Percentiles rank a stretch among this genome's conserved stretches.
Conservation (phyloP, 2,329 filamentous ascomycete species). For the Fusarium sp. region DNA sequence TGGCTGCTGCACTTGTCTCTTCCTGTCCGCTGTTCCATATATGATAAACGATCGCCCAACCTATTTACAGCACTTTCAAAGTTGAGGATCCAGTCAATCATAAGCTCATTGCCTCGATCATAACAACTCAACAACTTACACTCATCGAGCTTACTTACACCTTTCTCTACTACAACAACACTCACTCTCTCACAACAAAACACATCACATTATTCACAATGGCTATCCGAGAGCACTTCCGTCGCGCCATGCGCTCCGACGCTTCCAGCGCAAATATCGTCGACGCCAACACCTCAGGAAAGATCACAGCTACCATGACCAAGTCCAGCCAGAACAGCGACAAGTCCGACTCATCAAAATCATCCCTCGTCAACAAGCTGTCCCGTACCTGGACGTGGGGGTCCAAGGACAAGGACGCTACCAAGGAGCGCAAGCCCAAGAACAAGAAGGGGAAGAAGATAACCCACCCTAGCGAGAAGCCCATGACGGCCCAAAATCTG, state of each 20-base stretch:
- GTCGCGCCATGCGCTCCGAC: conserved; percentile 54
- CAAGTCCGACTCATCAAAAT: conserved; percentile 44
- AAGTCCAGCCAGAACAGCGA: conserved; percentile 45
- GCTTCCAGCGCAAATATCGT: conserved; percentile 47
- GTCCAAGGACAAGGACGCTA: conserved; percentile 43
- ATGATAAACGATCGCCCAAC: conserved; percentile 21
- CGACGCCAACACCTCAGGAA: conserved; percentile 46
- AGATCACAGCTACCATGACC: conserved; percentile 44
- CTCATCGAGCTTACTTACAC: conserved; percentile 3
- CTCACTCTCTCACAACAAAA: background rate
- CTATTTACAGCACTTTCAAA: background rate
- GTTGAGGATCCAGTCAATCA: conserved; percentile 19
- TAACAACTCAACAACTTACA: conserved; percentile 1
- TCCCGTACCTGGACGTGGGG: conserved; percentile 49
- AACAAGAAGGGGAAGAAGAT: conserved; percentile 42
- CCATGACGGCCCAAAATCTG: conserved; percentile 58
- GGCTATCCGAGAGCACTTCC: conserved; percentile 57
- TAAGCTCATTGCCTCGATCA: conserved; percentile 7
- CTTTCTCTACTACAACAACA: conserved; percentile 1
- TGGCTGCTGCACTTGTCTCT: conserved; percentile 24
- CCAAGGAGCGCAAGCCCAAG: conserved; percentile 48
- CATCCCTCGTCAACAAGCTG: conserved; percentile 44
- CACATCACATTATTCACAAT: conserved; percentile 44
- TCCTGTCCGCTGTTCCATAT: conserved; percentile 9
- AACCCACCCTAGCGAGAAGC: conserved; percentile 58